Base-by-base conservation (phyloP, 2,329 filamentous ascomycete genomes). In the Exophiala mesophila region DNA sequence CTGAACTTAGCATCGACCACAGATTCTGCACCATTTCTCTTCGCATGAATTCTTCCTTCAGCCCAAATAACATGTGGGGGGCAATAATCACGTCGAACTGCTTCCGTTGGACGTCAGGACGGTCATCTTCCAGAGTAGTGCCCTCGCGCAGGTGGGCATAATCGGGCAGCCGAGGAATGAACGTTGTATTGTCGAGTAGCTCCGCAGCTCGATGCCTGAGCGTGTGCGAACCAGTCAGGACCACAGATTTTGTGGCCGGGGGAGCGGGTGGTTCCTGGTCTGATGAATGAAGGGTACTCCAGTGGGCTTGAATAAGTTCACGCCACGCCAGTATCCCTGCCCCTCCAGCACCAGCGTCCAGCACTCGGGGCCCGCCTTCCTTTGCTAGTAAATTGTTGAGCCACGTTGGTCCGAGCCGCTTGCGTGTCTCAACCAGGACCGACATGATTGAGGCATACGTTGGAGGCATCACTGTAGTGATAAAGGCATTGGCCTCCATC, bases 81-180 rank as follows among this genome's bases (percentile, higher is more conserved):
- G 88, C 89, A 51, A 98, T 82, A 54, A 98, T 87, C 4, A 98
- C 66, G 59, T 98, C 92, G 61, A 83, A 96, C 31, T 79, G 76
- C 65, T 97, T 96, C 47, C 83, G 77, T 3, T 74, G 71, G 13
- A 74, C 72, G 20, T 68, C 63, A 6, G 59, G 53, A 34, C 66
- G 55, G 15, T 74, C 71, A 15, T 77, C 76, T 42, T 86, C 77
- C 4, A 86, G 61, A 24, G 76, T 70, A 4, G 67, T 73, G 44
- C 70, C 69, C 13, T 77, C 73, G 7, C 74, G 71, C 36, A 77
- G 77, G 44, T 81, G 82, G 18, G 88, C 65, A 51, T 90, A 88
- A 57, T 97, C 88, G 0, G 92, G 92, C n/a, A 97, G 69, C 3
- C 89, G 81, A 5, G 90, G 89, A 5, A 98, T 73, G 59, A 98